phyloP scores from a whole-genome alignment of 1,284 basidiomycete species.

The Inonotus hispidus region DNA sequence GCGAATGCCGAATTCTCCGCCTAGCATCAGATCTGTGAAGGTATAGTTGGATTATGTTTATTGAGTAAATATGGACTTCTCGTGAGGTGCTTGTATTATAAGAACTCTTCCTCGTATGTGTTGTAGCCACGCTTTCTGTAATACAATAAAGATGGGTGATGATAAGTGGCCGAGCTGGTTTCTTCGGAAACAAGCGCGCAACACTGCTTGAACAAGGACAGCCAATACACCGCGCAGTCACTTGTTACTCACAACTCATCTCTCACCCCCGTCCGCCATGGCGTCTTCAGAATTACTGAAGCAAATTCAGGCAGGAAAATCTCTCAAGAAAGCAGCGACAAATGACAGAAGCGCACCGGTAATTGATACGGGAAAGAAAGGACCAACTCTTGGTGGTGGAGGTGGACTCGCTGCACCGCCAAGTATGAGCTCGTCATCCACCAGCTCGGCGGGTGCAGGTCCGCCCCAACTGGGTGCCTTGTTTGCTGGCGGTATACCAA shows the following conservation, averaged over 20 bases:
- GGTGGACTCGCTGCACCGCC: constrained; percentile 32
- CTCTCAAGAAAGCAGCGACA: constrained; percentile 75
- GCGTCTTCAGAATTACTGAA: constrained; percentile 65
- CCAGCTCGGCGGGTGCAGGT: constrained; percentile 32
- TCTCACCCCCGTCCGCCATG: constrained; percentile 36
- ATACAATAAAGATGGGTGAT: neutral
- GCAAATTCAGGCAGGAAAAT: constrained; percentile 76
- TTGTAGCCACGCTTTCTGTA: neutral
- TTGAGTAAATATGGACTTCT: neutral
- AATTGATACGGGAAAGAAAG: constrained; percentile 44
- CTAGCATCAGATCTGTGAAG: neutral
- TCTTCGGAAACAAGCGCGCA: neutral
- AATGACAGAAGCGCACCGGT: constrained; percentile 75
- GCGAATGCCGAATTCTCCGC: neutral
- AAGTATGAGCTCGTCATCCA: constrained; percentile 21
- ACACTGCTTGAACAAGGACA: constrained; percentile 6
- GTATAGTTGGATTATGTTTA: neutral
- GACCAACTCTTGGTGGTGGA: constrained; percentile 35
- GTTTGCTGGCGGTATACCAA: constrained; percentile 89
- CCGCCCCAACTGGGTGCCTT: constrained; percentile 79
- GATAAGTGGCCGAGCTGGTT: neutral
- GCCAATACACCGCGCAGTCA: neutral
- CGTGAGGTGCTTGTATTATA: neutral
- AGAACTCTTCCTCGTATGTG: neutral
- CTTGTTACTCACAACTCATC: neutral